Conservation (phyloP, 2,329 filamentous ascomycete genomes). For the Shiraia bambusicola region DNA sequence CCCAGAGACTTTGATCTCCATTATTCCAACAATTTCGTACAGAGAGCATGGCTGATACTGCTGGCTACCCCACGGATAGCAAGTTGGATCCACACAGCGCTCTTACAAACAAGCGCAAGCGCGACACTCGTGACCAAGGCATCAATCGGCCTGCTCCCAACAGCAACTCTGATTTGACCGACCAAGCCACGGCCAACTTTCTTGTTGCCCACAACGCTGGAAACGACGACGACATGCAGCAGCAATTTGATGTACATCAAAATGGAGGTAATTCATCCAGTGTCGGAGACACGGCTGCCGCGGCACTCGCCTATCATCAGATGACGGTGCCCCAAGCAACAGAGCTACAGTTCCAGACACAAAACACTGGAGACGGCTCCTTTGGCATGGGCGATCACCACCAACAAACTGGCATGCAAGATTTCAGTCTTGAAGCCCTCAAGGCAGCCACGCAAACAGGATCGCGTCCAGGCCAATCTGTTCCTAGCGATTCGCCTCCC, state of each 20-base stretch:
- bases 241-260: conserved; percentile 49
- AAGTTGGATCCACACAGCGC: conserved; percentile 38
- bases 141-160: conserved; percentile 41
- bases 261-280: conserved; percentile 55
- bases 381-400: conserved; percentile 50
- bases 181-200: conserved; percentile 43
- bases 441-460: conserved; percentile 51
- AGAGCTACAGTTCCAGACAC: conserved; percentile 54
- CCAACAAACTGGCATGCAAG: conserved; percentile 39
- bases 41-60: conserved; percentile 40
- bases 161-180: conserved; percentile 37
- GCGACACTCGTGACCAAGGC: conserved; percentile 49
- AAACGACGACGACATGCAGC: conserved; percentile 47
- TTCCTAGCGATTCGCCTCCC: conserved; percentile 40
- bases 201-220: conserved; percentile 43
- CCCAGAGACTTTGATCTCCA: conserved; percentile 7
- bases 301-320: conserved; percentile 55
- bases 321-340: conserved; percentile 60
- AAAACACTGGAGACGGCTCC: conserved; percentile 46
- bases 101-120: conserved; percentile 49
- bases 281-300: conserved; percentile 62
- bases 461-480: conserved; percentile 46
- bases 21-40: conserved; percentile 5
- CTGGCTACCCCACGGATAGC: conserved; percentile 41
- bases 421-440: conserved; percentile 52